These are phyloP conservation scores for Phalaenopsis equestris DNA, from an alignment of 106 monocot species.

Conservation along the genomic window DNA sequence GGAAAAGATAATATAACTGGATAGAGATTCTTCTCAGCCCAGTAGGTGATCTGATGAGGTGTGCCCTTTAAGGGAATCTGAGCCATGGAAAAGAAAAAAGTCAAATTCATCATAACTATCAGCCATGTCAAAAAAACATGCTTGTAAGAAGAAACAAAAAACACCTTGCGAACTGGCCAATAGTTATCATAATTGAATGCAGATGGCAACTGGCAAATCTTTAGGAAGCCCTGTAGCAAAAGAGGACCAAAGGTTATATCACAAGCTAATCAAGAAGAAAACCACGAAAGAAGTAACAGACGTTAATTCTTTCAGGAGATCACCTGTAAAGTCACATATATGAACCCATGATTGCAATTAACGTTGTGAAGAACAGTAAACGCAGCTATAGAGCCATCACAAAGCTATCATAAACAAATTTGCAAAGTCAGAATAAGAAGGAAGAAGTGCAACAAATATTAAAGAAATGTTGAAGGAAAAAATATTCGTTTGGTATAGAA, in stretches of 20 bases:
- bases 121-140: not conserved
- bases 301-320: not conserved
- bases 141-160: not conserved
- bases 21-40: constrained; percentile 81
- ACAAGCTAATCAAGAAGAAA: not conserved
- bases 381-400: constrained; percentile 81
- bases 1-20: constrained; percentile 86
- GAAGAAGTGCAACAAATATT: not conserved
- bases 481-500: not conserved
- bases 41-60: constrained; percentile 92
- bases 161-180: constrained; percentile 95
- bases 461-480: not conserved
- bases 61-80: constrained; percentile 88
- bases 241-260: not conserved
- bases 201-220: constrained; percentile 92
- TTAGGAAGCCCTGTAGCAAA: constrained; percentile 63
- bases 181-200: constrained; percentile 78
- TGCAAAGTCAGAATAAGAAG: not conserved
- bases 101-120: not conserved
- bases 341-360: constrained; percentile 93
- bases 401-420: constrained; percentile 38
- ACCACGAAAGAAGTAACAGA: not conserved
- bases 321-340: constrained; percentile 97
- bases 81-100: constrained; percentile 1
- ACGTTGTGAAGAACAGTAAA: constrained; percentile 94